Conservation (phyloP, 805 yeast species). For the Cyberlindnera mycetangii region DNA sequence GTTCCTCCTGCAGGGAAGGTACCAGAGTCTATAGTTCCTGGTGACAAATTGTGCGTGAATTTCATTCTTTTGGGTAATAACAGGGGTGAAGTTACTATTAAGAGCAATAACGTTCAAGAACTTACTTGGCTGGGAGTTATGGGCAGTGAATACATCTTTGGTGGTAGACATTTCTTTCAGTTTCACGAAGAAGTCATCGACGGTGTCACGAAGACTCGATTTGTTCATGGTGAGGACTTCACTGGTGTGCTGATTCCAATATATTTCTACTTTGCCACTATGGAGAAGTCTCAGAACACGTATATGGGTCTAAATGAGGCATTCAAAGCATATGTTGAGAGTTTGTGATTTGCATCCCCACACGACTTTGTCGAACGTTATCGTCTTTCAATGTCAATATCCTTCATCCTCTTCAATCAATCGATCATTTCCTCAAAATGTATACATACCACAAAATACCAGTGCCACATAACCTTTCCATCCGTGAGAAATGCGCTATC, state of each 20-base stretch:
- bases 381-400: too few relatives aligned
- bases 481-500: neutral
- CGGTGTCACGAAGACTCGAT: neutral
- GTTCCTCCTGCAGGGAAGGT: neutral
- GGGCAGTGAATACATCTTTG: neutral
- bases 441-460: neutral
- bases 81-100: neutral
- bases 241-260: constrained; percentile 1
- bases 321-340: too few relatives aligned
- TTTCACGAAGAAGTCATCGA: neutral
- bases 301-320: too few relatives aligned
- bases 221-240: constrained; percentile 4
- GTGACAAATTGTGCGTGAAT: neutral
- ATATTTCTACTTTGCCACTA: neutral
- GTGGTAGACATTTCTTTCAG: constrained; percentile 4
- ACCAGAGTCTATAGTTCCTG: neutral
- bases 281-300: neutral
- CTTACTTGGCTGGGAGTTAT: constrained; percentile 1
- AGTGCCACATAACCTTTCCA: neutral
- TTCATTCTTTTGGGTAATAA: neutral
- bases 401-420: too few relatives aligned
- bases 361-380: neutral
- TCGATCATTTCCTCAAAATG: neutral
- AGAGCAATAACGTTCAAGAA: neutral
- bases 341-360: neutral